These are phyloP conservation scores for Hypoxylon sp. DNA, from an alignment of 2,329 filamentous ascomycete genomes.

Conservation along the genomic window DNA sequence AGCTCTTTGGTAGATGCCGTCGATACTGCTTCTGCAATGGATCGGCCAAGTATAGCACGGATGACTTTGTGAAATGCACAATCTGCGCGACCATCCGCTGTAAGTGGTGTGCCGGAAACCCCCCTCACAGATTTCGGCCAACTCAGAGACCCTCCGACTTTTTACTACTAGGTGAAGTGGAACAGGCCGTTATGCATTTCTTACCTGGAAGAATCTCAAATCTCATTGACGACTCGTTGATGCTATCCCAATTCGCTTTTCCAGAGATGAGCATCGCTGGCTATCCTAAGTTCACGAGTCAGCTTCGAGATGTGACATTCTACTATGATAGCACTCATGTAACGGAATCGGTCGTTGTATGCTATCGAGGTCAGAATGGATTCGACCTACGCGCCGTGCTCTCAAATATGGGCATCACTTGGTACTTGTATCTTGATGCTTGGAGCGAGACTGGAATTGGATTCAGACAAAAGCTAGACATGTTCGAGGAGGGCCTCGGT, in stretches of 20 bases:
- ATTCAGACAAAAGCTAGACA: background rate
- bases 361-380: conserved; percentile 34
- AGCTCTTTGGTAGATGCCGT: conserved; percentile 34
- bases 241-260: no score
- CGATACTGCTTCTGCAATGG: conserved; percentile 50
- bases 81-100: conserved; percentile 51
- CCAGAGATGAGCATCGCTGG: background rate
- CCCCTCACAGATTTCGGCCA: conserved; percentile 44
- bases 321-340: conserved; percentile 38
- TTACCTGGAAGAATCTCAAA: conserved; percentile 36
- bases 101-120: conserved; percentile 51
- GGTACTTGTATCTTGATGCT: conserved; percentile 40
- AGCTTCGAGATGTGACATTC: conserved; percentile 33
- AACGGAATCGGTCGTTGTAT: conserved; percentile 41
- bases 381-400: conserved; percentile 39
- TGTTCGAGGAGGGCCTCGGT: background rate
- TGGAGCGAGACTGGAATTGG: conserved; percentile 15
- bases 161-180: conserved; percentile 34
- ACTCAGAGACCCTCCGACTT: conserved; percentile 21
- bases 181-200: conserved; percentile 34
- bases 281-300: background rate
- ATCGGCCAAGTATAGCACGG: conserved; percentile 44
- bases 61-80: conserved; percentile 43
- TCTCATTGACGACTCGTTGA: conserved; percentile 1
- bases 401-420: conserved; percentile 34